Base-by-base conservation (phyloP, 768 basidiomycete species). In the Boletus subparvulus region DNA sequence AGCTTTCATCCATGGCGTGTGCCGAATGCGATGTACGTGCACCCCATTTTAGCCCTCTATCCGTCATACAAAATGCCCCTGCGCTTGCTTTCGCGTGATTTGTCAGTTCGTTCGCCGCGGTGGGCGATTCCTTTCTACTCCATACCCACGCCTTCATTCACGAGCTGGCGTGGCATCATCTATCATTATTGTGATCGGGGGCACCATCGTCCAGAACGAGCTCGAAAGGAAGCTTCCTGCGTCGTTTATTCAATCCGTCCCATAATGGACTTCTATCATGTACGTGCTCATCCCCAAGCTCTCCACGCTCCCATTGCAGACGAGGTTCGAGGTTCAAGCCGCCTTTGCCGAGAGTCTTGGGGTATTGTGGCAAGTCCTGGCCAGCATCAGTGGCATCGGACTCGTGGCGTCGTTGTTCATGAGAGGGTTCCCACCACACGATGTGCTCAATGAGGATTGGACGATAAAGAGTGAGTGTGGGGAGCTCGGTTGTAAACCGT, bases 281-380 rank as follows among this genome's bases (percentile, higher is more conserved):
- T 82, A 77, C 62, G 70, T 77, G 0, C 70, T 75, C 24, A 81
- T 83, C 47, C 80, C 80, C 0, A 47, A 62, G n/a, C 77, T 83
- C 28, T 50, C 55, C 10, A 30, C n/a, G 0, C 70, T 83, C 8
- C 57, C 63, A 3, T 67, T 74, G 36, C 69, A 75, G 3, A 61
- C 78, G 14, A 55, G 61, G 24, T 50, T 35, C 2, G 57, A 75
- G 55, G 78, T 82, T 0, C 69, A 71, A 35, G 70, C 53, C 26
- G 78, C 79, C 16, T 81, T 80, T 58, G 71, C 76, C 2, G 66
- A 61, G 0, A 73, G 75, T 49, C 60, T 83, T 50, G 39, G 57
- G 0, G 60, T 70, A 3, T 52, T 80, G 17, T 83, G 80, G 80
- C 60, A 70, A 33, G 68, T 73, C 3, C 67, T 79, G 71, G 63